These are phyloP conservation scores for Porphyrellus cyaneotinctus DNA, from an alignment of 768 basidiomycete species.

Conservation along the genomic window DNA sequence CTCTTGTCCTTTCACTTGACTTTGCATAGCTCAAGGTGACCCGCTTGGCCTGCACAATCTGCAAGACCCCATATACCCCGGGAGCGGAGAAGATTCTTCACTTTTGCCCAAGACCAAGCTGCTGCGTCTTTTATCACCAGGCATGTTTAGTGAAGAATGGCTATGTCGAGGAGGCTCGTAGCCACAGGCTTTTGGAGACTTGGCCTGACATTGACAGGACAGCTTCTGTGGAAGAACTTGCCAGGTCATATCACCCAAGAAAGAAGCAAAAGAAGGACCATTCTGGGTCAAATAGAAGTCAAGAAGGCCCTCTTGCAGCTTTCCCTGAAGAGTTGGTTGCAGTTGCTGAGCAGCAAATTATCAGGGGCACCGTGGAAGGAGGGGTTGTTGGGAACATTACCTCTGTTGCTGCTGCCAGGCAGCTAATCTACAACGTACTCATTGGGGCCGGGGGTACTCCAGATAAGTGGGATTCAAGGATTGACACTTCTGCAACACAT, in stretches of 20 bases:
- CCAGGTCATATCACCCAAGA: background rate
- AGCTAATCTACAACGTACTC: constrained; percentile 42
- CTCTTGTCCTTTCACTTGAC: background rate
- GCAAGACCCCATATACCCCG: constrained; percentile 45
- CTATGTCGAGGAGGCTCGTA: constrained; percentile 21
- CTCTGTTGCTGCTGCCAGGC: constrained; percentile 44
- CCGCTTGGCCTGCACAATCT: constrained; percentile 37
- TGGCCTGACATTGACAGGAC: constrained; percentile 34
- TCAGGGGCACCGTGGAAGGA: constrained; percentile 40
- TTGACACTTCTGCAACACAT: constrained; percentile 24
- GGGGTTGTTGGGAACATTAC: constrained; percentile 51
- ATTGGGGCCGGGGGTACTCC: constrained; percentile 25
- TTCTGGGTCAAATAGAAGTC: background rate
- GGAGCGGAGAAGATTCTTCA: constrained; percentile 43
- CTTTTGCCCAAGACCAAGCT: constrained; percentile 52
- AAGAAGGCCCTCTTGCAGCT: constrained; percentile 1
- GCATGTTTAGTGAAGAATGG: constrained; percentile 38
- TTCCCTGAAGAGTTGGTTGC: constrained; percentile 40
- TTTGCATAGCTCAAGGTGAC: constrained; percentile 40
- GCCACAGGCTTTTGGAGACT: constrained; percentile 32
- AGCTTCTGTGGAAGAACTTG: background rate
- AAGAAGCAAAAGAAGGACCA: constrained; percentile 14
- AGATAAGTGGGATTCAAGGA: constrained; percentile 39
- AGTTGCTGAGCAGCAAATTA: constrained; percentile 50
- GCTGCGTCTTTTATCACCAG: constrained; percentile 47